phyloP scores from a whole-genome alignment of 495 filamentous ascomycete species.

The Aeminium ludgeri region DNA sequence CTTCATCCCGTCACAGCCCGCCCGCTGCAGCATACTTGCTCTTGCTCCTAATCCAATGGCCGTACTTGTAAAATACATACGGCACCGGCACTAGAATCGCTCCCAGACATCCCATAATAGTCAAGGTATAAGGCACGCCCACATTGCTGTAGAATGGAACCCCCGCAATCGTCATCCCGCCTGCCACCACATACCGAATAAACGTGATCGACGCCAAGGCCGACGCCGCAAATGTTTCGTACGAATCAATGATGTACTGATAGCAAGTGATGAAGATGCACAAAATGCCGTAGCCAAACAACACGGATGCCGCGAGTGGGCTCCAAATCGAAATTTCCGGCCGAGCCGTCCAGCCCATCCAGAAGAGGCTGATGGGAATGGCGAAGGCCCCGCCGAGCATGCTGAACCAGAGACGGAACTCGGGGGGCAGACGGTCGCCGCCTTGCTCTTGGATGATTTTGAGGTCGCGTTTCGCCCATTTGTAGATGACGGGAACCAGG shows the following conservation, averaged over 20 bases:
- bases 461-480: slow-evolving; percentile 35
- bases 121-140: slow-evolving; percentile 40
- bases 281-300: slow-evolving; percentile 38
- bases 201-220: slow-evolving; percentile 19
- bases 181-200: slow-evolving; percentile 22
- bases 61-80: slow-evolving; percentile 37
- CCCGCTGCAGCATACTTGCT: slow-evolving; percentile 34
- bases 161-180: slow-evolving; percentile 28
- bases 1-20: no score
- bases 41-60: slow-evolving; percentile 29
- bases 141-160: slow-evolving; percentile 37
- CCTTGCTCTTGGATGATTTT: slow-evolving; percentile 22
- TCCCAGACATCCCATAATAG: slow-evolving; percentile 36
- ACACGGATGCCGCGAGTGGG: slow-evolving; percentile 30
- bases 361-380: slow-evolving; percentile 44
- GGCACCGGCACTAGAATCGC: slow-evolving; percentile 35
- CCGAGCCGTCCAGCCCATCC: slow-evolving; percentile 31
- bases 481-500: slow-evolving; percentile 37
- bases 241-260: slow-evolving; percentile 23
- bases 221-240: slow-evolving; percentile 19
- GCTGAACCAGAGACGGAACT: slow-evolving; percentile 41
- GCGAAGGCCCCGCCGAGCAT: slow-evolving; percentile 36
- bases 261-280: slow-evolving; percentile 27
- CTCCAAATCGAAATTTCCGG: slow-evolving; percentile 37
- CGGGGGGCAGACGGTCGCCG: slow-evolving; percentile 29